Evolutionary conservation across 2,329 filamentous ascomycete genomes (phyloP), one percentile per base, ranked within the genome.

Genomic region (Grosmannia clavigera): DNA sequence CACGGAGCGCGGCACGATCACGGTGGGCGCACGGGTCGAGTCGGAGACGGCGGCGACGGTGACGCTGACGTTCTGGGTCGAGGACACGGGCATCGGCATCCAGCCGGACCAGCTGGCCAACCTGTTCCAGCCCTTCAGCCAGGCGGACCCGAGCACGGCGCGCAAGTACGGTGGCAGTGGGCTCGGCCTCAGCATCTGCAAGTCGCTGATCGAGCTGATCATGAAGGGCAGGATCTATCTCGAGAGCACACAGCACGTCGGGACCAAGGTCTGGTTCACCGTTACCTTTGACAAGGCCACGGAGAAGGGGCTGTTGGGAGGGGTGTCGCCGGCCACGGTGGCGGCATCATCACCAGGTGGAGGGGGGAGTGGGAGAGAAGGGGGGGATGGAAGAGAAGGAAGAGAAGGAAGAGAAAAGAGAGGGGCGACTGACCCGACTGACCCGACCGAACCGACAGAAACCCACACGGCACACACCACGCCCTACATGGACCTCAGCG

Each of bases 131-230:
- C 92, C 92, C 0, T 96, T 96, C 69, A 92, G 88, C 60, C 92
- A 96, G 72, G 92, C 92, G 1, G 92, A 96, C 72, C 88, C 87
- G 55, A 94, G 89, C 66, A 95, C 91, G 3, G 90, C 91, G 59
- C 81, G 92, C 58, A 94, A 91, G 69, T 96, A 96, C 66, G 92
- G 92, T 50, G 92, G 92, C 52, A 96, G 90, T 65, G 92, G 92
- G 29, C 83, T 96, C 2, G 92, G 92, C 2, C 78, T 96, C 52
- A 95, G 89, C 68, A 96, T 96, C 65, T 96, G 92, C 80, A 96
- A 96, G 73, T 92, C 89, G 0, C 84, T 96, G 52, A 91, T 96
- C 63, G 89, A 96, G 73, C 90, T 88, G 25, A 92, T 95, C 73
- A 92, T 96, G 82, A 85, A 89, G 63, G 92, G 92, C 51, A 84